These are phyloP conservation scores for Paecilomyces fulvus DNA, from an alignment of 2,329 filamentous ascomycete species.

Conservation along the genomic window DNA sequence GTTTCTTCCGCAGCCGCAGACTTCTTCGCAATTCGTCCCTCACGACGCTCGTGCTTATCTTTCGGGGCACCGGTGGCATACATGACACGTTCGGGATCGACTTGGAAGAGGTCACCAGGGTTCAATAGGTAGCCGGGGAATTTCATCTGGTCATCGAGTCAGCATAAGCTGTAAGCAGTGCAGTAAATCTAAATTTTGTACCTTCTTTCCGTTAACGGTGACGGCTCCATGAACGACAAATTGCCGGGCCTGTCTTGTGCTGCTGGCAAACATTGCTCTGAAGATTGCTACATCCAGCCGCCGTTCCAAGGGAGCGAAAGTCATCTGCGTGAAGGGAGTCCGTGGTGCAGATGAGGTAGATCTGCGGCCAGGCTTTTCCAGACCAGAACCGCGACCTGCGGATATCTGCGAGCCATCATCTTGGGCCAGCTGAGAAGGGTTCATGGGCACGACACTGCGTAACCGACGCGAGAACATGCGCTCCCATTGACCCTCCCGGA, in stretches of 20 bases:
- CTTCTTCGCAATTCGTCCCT: slow-evolving; percentile 21
- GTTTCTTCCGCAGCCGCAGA: slow-evolving; percentile 12
- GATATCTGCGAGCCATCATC: slow-evolving; percentile 78
- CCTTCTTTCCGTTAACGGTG: slow-evolving; percentile 93
- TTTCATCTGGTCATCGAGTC: slow-evolving; percentile 59
- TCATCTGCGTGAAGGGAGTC: slow-evolving; percentile 95
- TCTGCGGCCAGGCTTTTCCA: slow-evolving; percentile 26
- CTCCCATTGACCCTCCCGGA: slow-evolving; percentile 87
- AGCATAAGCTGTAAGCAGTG: slow-evolving; percentile 2
- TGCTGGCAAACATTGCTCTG: slow-evolving; percentile 87
- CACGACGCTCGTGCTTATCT: slow-evolving; percentile 34
- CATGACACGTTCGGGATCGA: slow-evolving; percentile 80
- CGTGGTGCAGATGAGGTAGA: slow-evolving; percentile 18
- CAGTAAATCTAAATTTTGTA: slow-evolving; percentile 30
- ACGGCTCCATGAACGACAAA: slow-evolving; percentile 90
- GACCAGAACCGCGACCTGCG: slow-evolving; percentile 71
- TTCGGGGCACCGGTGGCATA: slow-evolving; percentile 75
- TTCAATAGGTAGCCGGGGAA: slow-evolving; percentile 91
- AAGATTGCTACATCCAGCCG: slow-evolving; percentile 92
- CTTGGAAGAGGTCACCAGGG: slow-evolving; percentile 96
- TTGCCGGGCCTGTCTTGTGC: slow-evolving; percentile 82
- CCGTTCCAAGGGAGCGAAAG: slow-evolving; percentile 82
- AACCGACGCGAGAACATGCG: slow-evolving; percentile 82
- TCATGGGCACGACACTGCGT: slow-evolving; percentile 77
- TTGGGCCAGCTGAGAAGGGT: slow-evolving; percentile 66